Conservation (phyloP, 208 protist genomes). For the Crithidia acanthocephali region DNA sequence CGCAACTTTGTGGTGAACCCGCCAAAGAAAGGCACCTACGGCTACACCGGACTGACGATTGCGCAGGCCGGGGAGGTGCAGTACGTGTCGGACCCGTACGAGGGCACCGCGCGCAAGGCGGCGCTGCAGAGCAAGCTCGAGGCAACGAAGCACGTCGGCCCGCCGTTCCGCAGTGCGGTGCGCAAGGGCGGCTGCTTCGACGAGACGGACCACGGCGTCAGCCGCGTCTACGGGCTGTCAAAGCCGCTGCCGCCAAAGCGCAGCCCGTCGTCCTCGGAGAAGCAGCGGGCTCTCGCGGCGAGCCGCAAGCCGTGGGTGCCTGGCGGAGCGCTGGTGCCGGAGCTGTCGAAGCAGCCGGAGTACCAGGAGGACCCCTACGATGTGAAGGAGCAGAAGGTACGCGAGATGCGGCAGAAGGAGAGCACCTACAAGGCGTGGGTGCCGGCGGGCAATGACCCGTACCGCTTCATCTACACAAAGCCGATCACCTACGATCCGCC, state of each 20-base stretch:
- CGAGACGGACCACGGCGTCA: slow-evolving; percentile 75
- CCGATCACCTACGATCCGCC: slow-evolving; percentile 79
- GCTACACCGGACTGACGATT: slow-evolving; percentile 85
- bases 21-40: slow-evolving; percentile 91
- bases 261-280: slow-evolving; percentile 15
- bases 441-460: slow-evolving; percentile 73
- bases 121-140: slow-evolving; percentile 44
- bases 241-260: slow-evolving; percentile 76
- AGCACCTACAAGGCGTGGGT: slow-evolving; percentile 75
- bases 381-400: slow-evolving; percentile 75
- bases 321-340: slow-evolving; percentile 67
- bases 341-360: slow-evolving; percentile 76
- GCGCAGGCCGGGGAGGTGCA: slow-evolving; percentile 73
- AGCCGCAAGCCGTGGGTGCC: slow-evolving; percentile 71
- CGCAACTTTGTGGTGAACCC: slow-evolving; percentile 84
- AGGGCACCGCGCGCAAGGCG: slow-evolving; percentile 40
- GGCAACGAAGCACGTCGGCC: slow-evolving; percentile 22
- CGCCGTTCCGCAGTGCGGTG: slow-evolving; percentile 73
- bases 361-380: slow-evolving; percentile 93
- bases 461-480: slow-evolving; percentile 81
- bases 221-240: slow-evolving; percentile 75
- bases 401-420: slow-evolving; percentile 65
- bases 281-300: slow-evolving; percentile 10
- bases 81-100: slow-evolving; percentile 83
- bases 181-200: slow-evolving; percentile 77